phyloP scores from a whole-genome alignment of 2,329 filamentous ascomycete species.

The Neonectria hederae region DNA sequence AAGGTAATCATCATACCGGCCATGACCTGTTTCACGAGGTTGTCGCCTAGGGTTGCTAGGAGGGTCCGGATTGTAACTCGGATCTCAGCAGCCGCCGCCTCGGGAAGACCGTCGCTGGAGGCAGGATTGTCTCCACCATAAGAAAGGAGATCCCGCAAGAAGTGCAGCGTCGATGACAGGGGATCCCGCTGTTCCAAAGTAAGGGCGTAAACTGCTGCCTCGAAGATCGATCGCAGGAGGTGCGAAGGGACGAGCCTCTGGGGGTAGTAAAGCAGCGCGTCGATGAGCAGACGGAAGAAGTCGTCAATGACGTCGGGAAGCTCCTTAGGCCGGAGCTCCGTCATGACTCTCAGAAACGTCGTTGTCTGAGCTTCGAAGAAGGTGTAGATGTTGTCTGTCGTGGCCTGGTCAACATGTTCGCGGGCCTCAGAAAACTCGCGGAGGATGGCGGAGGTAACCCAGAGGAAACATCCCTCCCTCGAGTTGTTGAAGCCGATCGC shows the following conservation, averaged over 20 bases:
- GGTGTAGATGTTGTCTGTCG: constrained; percentile 86
- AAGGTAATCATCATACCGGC: constrained; percentile 99
- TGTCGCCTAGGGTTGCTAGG: constrained; percentile 74
- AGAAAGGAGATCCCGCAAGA: constrained; percentile 87
- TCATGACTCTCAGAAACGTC: constrained; percentile 88
- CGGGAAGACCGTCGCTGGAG: constrained; percentile 65
- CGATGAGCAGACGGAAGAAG: constrained; percentile 92
- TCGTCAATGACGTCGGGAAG: constrained; percentile 90
- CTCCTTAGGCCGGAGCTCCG: constrained; percentile 78
- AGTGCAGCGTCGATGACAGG: constrained; percentile 90
- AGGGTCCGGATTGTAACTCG: constrained; percentile 78
- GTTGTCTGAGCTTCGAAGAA: constrained; percentile 96
- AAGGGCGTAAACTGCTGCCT: constrained; percentile 86
- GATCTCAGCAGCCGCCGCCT: constrained; percentile 73
- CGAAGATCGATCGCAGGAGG: constrained; percentile 83
- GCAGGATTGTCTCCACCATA: constrained; percentile 83
- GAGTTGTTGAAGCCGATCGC: constrained; percentile 86
- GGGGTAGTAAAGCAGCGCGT: constrained; percentile 93
- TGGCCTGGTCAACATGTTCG: constrained; percentile 83
- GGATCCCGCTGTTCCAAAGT: constrained; percentile 92
- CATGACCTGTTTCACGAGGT: constrained; percentile 86
- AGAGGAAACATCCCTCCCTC: constrained; percentile 96
- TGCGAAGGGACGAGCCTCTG: constrained; percentile 81
- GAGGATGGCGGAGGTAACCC: constrained; percentile 94
- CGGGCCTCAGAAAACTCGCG: constrained; percentile 94